Conservation (phyloP, 495 filamentous ascomycete species). For the Apiosordaria backusii region DNA sequence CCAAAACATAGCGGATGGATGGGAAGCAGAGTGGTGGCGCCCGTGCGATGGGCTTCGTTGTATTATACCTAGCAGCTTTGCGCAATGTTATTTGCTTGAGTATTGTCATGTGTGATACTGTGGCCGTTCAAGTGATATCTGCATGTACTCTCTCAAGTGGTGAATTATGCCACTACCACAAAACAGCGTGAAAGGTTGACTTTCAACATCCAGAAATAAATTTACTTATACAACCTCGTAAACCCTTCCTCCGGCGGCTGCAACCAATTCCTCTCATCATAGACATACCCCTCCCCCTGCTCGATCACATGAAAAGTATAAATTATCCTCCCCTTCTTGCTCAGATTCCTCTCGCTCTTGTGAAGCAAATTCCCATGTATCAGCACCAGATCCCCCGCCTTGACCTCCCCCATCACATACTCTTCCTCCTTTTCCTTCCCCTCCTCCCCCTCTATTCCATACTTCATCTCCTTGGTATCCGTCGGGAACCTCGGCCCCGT, state of each 20-base stretch:
- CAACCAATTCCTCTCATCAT: slow-evolving; percentile 89
- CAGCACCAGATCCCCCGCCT: slow-evolving; percentile 82
- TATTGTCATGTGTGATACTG: too few species aligned
- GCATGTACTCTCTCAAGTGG: too few species aligned
- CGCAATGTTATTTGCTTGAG: neutral
- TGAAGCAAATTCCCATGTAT: slow-evolving; percentile 97
- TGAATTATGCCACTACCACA: too few species aligned
- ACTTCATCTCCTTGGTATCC: slow-evolving; percentile 40
- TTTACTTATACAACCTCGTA: slow-evolving; percentile 53
- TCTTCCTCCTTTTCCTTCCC: slow-evolving; percentile 44
- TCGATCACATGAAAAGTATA: slow-evolving; percentile 99
- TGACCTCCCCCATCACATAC: slow-evolving; percentile 72
- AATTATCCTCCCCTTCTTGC: slow-evolving; percentile 80
- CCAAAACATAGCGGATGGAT: neutral
- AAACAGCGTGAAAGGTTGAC: too few species aligned
- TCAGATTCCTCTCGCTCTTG: slow-evolving; percentile 90
- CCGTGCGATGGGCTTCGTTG: neutral
- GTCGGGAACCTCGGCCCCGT: slow-evolving; percentile 39
- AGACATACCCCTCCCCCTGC: slow-evolving; percentile 60
- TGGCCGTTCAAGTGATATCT: neutral
- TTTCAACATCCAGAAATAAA: too few species aligned
- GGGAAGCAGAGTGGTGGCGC: neutral
- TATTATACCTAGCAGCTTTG: neutral
- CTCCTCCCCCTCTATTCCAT: slow-evolving; percentile 41
- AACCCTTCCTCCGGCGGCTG: slow-evolving; percentile 79